phyloP scores from a whole-genome alignment of 768 basidiomycete species.

The Pleurotus djamor region DNA sequence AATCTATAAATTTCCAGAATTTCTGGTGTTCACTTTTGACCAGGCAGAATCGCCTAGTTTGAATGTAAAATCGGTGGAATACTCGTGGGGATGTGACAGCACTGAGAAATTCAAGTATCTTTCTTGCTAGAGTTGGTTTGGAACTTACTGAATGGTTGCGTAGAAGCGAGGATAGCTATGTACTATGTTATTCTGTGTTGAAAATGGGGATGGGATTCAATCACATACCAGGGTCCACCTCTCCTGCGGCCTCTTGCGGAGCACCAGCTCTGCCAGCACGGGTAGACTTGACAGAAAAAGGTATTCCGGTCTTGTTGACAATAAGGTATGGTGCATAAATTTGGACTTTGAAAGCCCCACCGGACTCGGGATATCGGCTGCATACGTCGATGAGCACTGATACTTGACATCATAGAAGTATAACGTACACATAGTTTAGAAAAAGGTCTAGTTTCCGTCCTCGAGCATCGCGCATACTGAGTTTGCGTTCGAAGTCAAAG shows the following conservation, averaged over 20 bases:
- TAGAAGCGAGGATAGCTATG: constrained; percentile 44
- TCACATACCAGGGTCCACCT: constrained; percentile 55
- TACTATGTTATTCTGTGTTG: constrained; percentile 7
- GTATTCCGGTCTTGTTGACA: constrained; percentile 89
- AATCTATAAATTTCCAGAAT: neutral
- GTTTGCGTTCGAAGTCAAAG: constrained; percentile 73
- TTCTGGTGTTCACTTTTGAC: constrained; percentile 64
- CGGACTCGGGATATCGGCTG: constrained; percentile 83
- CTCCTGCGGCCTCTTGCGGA: constrained; percentile 84
- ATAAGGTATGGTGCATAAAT: constrained; percentile 89
- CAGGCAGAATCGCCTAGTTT: constrained; percentile 80
- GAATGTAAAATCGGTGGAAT: constrained; percentile 83
- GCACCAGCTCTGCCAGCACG: constrained; percentile 60
- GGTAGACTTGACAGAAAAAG: constrained; percentile 70
- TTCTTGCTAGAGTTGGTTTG: constrained; percentile 1
- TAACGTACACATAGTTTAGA: constrained; percentile 85
- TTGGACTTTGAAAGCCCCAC: constrained; percentile 95
- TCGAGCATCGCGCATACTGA: constrained; percentile 70
- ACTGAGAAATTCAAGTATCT: constrained; percentile 43
- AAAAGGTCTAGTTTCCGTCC: constrained; percentile 78
- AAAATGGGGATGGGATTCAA: neutral
- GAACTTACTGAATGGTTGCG: constrained; percentile 80
- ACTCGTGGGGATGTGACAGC: constrained; percentile 79
- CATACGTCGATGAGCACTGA: neutral
- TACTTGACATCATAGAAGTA: neutral